Base-by-base conservation (phyloP, 2,329 filamentous ascomycete species). In the Epichloe scottii region DNA sequence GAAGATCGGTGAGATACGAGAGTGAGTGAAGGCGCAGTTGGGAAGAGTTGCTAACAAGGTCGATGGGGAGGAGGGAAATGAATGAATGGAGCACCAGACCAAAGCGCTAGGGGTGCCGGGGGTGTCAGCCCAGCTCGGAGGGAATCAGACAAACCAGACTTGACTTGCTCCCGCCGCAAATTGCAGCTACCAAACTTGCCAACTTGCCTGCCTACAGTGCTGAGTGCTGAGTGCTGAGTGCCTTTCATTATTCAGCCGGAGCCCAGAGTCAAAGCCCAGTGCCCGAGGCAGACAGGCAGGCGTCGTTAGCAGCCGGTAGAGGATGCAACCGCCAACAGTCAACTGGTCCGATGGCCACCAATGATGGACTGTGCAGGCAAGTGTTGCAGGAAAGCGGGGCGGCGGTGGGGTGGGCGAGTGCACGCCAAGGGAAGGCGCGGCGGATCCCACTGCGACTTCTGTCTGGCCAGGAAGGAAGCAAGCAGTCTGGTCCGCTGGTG, bases 311-410 rank as follows among this genome's bases (percentile, higher is more conserved):
- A 41, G 39, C 39, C 17, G 39, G 6, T 41, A 41, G 4, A 17
- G 3, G 1, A 19, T 11, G 5, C 39, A 12, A 19, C 39, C 39
- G 17, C 39, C 17, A 41, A 41, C 39, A 17, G 39, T 41, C 17
- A 19, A 41, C n/a, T 41, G 10, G 39, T 23, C 39, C 19, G 39
- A 19, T 41, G 39, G 39, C 39, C 39, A 41, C 39, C 19, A 23
- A 40, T 40, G 14, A 40, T n/a, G n/a, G n/a, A n/a, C n/a, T 40
- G 38, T 7, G 8, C 17, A 17, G 38, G n/a, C 14, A 8, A 35
- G n/a, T 44, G 43, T 34, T 45, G 23, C 43, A 45, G 43, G 43
- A 38, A 46, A 46, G 45, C 34, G 45, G 45, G 45, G 45, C 45
- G 45, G 15, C 17, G 33, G 19, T 19, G 19, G 19, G 19, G 19